Conservation (phyloP, 805 yeast species). For the Jamesozyma jinghongensis region DNA sequence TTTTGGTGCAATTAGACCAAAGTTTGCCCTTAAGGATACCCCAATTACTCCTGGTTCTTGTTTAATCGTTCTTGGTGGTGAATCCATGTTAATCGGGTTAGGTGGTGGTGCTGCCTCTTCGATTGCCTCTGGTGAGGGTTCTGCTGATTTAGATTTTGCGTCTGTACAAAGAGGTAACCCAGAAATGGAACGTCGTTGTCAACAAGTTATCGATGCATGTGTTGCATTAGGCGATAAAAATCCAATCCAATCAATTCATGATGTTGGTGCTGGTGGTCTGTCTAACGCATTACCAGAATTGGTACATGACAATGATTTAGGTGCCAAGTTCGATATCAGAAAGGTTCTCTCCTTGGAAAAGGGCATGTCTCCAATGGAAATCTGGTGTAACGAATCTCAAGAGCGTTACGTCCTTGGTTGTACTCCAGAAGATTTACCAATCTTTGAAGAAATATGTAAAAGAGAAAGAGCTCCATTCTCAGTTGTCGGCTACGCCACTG, state of each 20-base stretch:
- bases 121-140: slow-evolving; percentile 90
- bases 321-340: slow-evolving; percentile 88
- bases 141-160: slow-evolving; percentile 94
- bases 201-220: slow-evolving; percentile 94
- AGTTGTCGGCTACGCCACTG: slow-evolving; percentile 89
- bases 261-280: slow-evolving; percentile 99
- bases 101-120: slow-evolving; percentile 99
- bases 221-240: slow-evolving; percentile 62
- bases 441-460: slow-evolving; percentile 70
- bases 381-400: slow-evolving; percentile 99
- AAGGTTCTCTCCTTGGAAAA: slow-evolving; percentile 86
- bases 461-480: slow-evolving; percentile 96
- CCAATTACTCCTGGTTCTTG: slow-evolving; percentile 87
- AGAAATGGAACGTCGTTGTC: slow-evolving; percentile 98
- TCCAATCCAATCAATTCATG: slow-evolving; percentile 94
- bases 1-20: slow-evolving; percentile 93
- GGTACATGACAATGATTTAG: slow-evolving; percentile 93
- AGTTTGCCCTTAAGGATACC: slow-evolving; percentile 76
- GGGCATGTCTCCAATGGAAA: slow-evolving; percentile 99
- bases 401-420: slow-evolving; percentile 96
- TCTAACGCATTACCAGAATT: slow-evolving; percentile 96
- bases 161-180: slow-evolving; percentile 99
- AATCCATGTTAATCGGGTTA: slow-evolving; percentile 92
- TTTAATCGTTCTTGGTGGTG: slow-evolving; percentile 93
- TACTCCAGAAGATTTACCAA: slow-evolving; percentile 60